Conservation (phyloP, 2,329 filamentous ascomycete genomes). For the Alternaria burnsii region DNA sequence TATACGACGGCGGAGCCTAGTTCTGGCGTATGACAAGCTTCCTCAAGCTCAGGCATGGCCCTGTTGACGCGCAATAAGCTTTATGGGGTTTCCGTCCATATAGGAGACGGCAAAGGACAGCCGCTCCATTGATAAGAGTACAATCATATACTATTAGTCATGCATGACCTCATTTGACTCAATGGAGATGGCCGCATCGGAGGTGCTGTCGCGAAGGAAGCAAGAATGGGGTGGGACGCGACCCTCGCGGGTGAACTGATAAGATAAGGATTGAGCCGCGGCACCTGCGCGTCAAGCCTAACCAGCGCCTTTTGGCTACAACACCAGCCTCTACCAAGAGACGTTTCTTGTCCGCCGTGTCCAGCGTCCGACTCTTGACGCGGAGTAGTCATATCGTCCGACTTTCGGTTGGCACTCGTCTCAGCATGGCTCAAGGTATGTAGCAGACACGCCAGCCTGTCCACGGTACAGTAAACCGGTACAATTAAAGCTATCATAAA, state of each 20-base stretch:
- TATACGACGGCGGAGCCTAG: neutral
- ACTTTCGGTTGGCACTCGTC: no score
- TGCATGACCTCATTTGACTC: neutral
- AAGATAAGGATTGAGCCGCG: constrained; percentile 12
- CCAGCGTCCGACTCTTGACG: neutral
- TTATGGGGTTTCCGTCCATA: neutral
- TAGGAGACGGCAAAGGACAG: neutral
- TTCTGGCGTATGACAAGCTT: neutral
- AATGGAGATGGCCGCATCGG: constrained; percentile 1
- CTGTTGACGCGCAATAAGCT: constrained; percentile 14
- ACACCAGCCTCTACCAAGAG: no score
- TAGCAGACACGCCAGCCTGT: neutral
- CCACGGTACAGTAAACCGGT: no score
- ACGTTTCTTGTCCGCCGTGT: neutral
- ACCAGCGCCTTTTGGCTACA: neutral
- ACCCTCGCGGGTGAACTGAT: constrained; percentile 3
- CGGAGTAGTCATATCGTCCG: no score
- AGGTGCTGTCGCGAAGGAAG: constrained; percentile 10
- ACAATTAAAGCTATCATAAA: no score
- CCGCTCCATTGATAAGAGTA: constrained; percentile 4
- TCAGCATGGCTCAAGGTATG: no score
- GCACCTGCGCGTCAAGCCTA: neutral
- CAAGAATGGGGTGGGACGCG: constrained; percentile 9
- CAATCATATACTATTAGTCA: constrained; percentile 4
- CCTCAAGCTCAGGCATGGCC: neutral